These are phyloP conservation scores for Dimargaris cristalligena DNA, from an alignment of 192 early-diverging fungal genomes.

Conservation along the genomic window DNA sequence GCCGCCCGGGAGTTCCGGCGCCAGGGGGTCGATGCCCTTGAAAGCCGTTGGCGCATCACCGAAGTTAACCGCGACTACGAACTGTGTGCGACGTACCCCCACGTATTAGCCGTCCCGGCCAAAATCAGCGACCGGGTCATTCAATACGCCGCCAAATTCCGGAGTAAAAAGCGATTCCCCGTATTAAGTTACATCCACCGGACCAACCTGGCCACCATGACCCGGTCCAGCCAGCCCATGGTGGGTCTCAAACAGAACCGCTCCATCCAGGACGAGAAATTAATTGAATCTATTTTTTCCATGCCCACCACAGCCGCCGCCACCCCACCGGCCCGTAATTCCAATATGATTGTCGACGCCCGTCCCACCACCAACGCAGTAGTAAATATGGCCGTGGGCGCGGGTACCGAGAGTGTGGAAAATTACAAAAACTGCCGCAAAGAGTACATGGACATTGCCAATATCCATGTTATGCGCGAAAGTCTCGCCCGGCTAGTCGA, in stretches of 20 bases:
- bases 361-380: slow-evolving; percentile 88
- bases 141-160: slow-evolving; percentile 71
- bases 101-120: slow-evolving; percentile 58
- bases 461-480: slow-evolving; percentile 96
- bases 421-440: slow-evolving; percentile 81
- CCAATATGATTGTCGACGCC: slow-evolving; percentile 86
- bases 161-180: slow-evolving; percentile 82
- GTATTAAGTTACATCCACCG: slow-evolving; percentile 77
- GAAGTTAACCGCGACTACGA: slow-evolving; percentile 58
- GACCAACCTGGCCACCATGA: slow-evolving; percentile 71
- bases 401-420: slow-evolving; percentile 88
- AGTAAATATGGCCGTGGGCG: slow-evolving; percentile 78
- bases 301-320: slow-evolving; percentile 24
- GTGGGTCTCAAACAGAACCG: slow-evolving; percentile 88
- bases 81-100: slow-evolving; percentile 83
- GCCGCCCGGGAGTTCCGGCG: slow-evolving; percentile 60
- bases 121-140: slow-evolving; percentile 82
- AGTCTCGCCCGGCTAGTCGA: slow-evolving; percentile 67
- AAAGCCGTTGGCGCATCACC: slow-evolving; percentile 56
- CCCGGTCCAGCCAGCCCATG: slow-evolving; percentile 87
- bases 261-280: slow-evolving; percentile 93
- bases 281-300: slow-evolving; percentile 81
- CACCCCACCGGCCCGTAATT: neutral
- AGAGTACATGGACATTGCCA: slow-evolving; percentile 82
- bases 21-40: slow-evolving; percentile 48